Evolutionary conservation across 2,329 filamentous ascomycete genomes (phyloP).

Genomic region (Dactylellina parvicollis): DNA sequence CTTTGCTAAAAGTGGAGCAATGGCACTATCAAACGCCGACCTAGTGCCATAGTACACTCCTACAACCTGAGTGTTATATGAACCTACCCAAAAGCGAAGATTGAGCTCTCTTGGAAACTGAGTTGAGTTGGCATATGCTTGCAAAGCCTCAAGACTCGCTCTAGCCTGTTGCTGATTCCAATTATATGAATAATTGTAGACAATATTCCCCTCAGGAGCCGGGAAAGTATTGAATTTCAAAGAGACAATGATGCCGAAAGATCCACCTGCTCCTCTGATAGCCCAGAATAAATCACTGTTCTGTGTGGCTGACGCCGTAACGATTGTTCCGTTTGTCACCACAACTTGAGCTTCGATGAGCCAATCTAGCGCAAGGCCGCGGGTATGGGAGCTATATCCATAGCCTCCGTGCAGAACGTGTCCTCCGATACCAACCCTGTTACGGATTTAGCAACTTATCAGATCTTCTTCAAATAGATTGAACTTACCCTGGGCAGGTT

Average conservation of each 20-base stretch:
- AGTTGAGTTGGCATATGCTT: slow-evolving; percentile 46
- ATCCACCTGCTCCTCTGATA: slow-evolving; percentile 68
- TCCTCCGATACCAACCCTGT: slow-evolving; percentile 63
- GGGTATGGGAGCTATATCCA: slow-evolving; percentile 70
- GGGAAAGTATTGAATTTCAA: slow-evolving; percentile 69
- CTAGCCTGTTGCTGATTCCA: slow-evolving; percentile 63
- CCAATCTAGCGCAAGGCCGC: slow-evolving; percentile 69
- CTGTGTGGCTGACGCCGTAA: slow-evolving; percentile 64
- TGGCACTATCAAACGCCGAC: slow-evolving; percentile 55
- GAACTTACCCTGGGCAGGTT: slow-evolving; percentile 66
- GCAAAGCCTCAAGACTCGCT: slow-evolving; percentile 52
- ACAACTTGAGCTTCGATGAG: slow-evolving; percentile 69
- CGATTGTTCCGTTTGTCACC: slow-evolving; percentile 67
- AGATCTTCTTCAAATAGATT: slow-evolving; percentile 3
- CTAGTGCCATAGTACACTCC: slow-evolving; percentile 60
- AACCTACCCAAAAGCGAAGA: slow-evolving; percentile 59
- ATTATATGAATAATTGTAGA: slow-evolving; percentile 69
- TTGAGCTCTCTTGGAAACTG: slow-evolving; percentile 57
- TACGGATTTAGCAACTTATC: not conserved
- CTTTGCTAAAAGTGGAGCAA: slow-evolving; percentile 57
- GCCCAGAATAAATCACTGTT: slow-evolving; percentile 70
- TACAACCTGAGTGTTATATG: slow-evolving; percentile 57
- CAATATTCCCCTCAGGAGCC: slow-evolving; percentile 68
- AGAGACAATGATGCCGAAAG: slow-evolving; percentile 69
- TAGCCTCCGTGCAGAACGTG: slow-evolving; percentile 67